These are phyloP conservation scores for Diaporthe capsici DNA, from an alignment of 2,329 filamentous ascomycete genomes.

Conservation along the genomic window DNA sequence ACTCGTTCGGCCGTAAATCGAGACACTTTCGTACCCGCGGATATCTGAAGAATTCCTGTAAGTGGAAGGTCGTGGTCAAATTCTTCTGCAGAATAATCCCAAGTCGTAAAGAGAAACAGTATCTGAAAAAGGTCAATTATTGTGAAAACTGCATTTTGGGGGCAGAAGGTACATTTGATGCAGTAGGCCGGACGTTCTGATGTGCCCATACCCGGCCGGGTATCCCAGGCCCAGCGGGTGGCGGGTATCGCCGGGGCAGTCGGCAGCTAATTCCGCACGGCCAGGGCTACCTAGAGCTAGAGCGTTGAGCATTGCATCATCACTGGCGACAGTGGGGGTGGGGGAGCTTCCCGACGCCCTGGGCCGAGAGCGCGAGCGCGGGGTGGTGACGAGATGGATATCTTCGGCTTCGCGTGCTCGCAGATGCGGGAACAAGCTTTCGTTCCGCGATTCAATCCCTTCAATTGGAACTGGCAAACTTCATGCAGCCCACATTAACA, in stretches of 20 bases:
- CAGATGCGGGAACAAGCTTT: neutral
- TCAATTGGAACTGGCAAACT: neutral
- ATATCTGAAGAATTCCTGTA: too few species aligned
- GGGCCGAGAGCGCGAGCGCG: neutral
- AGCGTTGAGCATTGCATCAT: slow-evolving; percentile 33
- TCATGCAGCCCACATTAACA: slow-evolving; percentile 13
- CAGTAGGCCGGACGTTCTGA: neutral
- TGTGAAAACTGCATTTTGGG: neutral
- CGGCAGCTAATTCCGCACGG: neutral
- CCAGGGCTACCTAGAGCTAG: too few species aligned
- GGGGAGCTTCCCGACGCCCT: slow-evolving; percentile 19
- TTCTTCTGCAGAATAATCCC: too few species aligned
- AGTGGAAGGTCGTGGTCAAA: too few species aligned
- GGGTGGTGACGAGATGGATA: slow-evolving; percentile 20
- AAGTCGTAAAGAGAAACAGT: too few species aligned
- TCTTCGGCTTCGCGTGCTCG: slow-evolving; percentile 12
- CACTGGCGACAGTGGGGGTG: slow-evolving; percentile 4
- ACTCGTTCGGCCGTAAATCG: too few species aligned
- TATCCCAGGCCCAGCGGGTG: neutral
- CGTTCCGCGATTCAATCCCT: neutral
- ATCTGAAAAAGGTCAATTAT: too few species aligned
- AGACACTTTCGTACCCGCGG: too few species aligned
- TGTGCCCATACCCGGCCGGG: neutral
- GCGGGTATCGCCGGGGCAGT: slow-evolving; percentile 17
- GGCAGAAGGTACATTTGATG: neutral